These are phyloP conservation scores for Fomes fomentarius DNA, from an alignment of 1,284 basidiomycete genomes.

Conservation along the genomic window DNA sequence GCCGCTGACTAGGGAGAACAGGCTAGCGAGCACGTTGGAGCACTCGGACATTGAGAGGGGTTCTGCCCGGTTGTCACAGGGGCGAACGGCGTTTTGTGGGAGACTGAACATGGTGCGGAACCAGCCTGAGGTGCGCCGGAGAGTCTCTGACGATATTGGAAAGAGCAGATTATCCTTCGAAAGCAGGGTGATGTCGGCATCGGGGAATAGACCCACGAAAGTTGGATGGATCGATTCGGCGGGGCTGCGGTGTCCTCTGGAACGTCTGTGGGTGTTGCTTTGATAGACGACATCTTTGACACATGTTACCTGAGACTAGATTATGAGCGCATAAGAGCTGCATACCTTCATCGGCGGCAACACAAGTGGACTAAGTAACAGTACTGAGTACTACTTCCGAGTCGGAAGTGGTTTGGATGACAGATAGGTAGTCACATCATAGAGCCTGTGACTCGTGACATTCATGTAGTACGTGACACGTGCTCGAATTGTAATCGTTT, in stretches of 20 bases:
- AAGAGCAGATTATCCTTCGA: constrained; percentile 48
- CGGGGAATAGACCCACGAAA: constrained; percentile 18
- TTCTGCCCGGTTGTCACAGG: constrained; percentile 25
- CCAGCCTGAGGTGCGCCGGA: constrained; percentile 61
- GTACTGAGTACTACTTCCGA: no score
- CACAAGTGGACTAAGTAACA: no score
- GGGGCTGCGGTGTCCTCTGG: no score
- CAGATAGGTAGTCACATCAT: no score
- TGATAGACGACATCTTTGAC: not conserved
- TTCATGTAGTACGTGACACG: no score
- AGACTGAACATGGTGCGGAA: constrained; percentile 57
- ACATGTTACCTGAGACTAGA: no score
- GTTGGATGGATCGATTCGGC: not conserved
- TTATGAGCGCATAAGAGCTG: no score
- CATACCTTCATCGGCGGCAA: no score
- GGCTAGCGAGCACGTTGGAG: constrained; percentile 47
- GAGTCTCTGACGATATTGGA: constrained; percentile 52
- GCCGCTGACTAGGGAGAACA: constrained; percentile 61
- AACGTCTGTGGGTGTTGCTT: not conserved
- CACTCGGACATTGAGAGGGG: constrained; percentile 57
- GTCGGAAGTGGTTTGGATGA: no score
- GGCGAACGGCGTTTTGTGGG: constrained; percentile 44
- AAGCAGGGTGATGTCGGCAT: constrained; percentile 50
- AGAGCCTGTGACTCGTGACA: no score
- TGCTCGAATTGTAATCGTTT: no score